Conservation (phyloP, 345 rosid genomes). For the Citrus medica region DNA sequence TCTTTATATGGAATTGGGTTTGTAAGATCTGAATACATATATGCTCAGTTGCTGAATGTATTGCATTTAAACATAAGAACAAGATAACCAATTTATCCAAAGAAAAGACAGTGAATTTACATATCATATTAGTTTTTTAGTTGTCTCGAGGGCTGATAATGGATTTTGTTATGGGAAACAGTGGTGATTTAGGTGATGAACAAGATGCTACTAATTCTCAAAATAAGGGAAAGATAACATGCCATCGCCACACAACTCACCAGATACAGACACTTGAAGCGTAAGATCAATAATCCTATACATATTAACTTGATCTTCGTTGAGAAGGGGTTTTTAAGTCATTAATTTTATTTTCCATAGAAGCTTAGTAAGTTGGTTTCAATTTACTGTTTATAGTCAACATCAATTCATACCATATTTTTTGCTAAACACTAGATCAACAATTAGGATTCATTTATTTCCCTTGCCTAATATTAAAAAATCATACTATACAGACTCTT, state of each 20-base stretch:
- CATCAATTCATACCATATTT: not conserved
- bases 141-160: not conserved
- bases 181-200: slow-evolving; percentile 38
- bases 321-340: no score
- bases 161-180: slow-evolving; percentile 21
- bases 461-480: no score
- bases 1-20: not conserved
- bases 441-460: no score
- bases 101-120: not conserved
- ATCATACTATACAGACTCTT: no score
- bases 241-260: slow-evolving; percentile 49
- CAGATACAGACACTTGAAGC: slow-evolving; percentile 57
- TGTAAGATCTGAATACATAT: not conserved
- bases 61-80: no score
- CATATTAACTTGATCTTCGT: no score
- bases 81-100: no score
- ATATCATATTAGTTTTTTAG: not conserved
- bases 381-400: not conserved
- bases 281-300: slow-evolving; percentile 17
- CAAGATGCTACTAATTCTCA: slow-evolving; percentile 16
- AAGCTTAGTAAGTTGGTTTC: not conserved
- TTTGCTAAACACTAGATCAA: no score
- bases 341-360: no score
- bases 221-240: slow-evolving; percentile 21
- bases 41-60: no score